Conservation (phyloP, 306 rosid genomes). For the Cucumis sativus region Cucumber_9930_V3 NC_026659.2:65501-66000, state of each 20-base stretch:
- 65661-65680: background rate
- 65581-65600: background rate
- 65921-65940: too few species aligned
- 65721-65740: background rate
- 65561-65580: background rate
- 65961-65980: too few species aligned
- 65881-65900: too few species aligned
- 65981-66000: too few species aligned
- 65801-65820: too few species aligned
- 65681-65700: background rate
- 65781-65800: too few species aligned
- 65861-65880: too few species aligned
- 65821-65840: too few species aligned
- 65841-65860: too few species aligned
- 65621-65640: background rate
- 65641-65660: background rate
- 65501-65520: slow-evolving; percentile 12
- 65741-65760: background rate
- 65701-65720: background rate
- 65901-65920: too few species aligned
- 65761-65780: too few species aligned
- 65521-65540: background rate
- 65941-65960: too few species aligned
- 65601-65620: background rate
- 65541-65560: background rate